These are phyloP conservation scores for Malus sieversii DNA, from an alignment of 306 rosid species.

Conservation along the genomic window DNA sequence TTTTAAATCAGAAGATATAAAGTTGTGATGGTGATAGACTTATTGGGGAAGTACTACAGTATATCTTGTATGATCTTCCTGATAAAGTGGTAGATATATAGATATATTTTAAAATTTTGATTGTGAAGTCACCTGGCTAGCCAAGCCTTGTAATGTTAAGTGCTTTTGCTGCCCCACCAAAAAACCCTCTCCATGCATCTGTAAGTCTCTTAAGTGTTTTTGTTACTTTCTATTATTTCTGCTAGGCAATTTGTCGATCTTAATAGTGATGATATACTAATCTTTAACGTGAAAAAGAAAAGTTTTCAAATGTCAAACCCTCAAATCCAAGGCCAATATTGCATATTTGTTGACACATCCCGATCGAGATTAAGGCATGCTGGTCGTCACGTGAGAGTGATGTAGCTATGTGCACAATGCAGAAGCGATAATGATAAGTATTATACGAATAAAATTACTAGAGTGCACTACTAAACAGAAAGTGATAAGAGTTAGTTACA, in stretches of 20 bases:
- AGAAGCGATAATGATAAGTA: no score
- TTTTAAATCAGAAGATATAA: neutral
- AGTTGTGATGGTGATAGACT: conserved; percentile 39
- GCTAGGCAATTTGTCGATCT: neutral
- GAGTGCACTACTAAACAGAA: no score
- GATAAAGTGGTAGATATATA: neutral
- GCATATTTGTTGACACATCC: no score
- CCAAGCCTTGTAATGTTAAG: conserved; percentile 18
- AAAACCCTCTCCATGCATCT: conserved; percentile 1
- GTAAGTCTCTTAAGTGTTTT: no score
- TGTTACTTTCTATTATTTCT: neutral
- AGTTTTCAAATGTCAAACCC: neutral
- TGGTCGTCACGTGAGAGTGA: no score
- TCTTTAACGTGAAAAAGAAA: neutral
- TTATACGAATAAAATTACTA: no score
- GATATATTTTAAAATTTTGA: neutral
- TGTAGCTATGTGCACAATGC: no score
- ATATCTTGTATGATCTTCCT: neutral
- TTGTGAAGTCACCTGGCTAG: neutral
- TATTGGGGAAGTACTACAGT: neutral
- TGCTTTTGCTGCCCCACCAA: conserved; percentile 60
- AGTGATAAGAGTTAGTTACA: no score
- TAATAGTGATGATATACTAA: neutral
- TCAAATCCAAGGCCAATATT: no score
- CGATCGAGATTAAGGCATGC: no score